A percentile compares a stretch with the other conserved stretches of the same genome.
Conservation (phyloP, 139 green algal genomes). For the Closterium sp. region DNA sequence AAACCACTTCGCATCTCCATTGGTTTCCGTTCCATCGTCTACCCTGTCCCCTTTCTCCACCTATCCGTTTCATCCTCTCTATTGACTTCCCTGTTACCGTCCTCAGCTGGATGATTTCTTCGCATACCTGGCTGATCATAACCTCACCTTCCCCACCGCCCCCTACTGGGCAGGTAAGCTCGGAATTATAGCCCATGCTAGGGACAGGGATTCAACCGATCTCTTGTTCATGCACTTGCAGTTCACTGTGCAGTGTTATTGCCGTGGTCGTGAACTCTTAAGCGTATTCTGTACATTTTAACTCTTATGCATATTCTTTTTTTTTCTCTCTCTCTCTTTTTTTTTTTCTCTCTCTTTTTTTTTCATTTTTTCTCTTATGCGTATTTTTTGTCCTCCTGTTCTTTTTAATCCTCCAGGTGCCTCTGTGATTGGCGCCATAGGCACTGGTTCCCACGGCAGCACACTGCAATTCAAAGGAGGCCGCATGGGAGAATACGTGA, state of each 20-base stretch:
- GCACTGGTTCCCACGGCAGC: slow-evolving; percentile 1
- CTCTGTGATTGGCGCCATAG: background rate
- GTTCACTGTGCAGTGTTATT: no score
- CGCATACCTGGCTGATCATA: background rate
- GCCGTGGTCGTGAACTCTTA: no score
- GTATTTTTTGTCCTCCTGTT: no score
- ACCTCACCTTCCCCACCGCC: background rate
- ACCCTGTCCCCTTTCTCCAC: background rate
- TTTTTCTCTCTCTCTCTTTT: no score
- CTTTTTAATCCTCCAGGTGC: no score
- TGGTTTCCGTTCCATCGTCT: background rate
- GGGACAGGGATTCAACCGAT: background rate
- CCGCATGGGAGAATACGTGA: no score
- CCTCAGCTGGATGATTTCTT: background rate
- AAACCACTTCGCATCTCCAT: no score
- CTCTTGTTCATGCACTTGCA: no score
- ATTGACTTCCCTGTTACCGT: background rate
- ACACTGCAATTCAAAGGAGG: background rate
- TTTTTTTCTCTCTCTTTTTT: no score
- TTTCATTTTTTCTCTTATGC: no score
- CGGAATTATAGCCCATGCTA: background rate
- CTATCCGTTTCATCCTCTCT: background rate
- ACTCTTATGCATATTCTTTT: no score
- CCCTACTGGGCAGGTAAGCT: slow-evolving; percentile 3
- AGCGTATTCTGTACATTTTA: no score